Conservation (phyloP, 2,329 filamentous ascomycete genomes). For the Monosporascus sp. region DNA sequence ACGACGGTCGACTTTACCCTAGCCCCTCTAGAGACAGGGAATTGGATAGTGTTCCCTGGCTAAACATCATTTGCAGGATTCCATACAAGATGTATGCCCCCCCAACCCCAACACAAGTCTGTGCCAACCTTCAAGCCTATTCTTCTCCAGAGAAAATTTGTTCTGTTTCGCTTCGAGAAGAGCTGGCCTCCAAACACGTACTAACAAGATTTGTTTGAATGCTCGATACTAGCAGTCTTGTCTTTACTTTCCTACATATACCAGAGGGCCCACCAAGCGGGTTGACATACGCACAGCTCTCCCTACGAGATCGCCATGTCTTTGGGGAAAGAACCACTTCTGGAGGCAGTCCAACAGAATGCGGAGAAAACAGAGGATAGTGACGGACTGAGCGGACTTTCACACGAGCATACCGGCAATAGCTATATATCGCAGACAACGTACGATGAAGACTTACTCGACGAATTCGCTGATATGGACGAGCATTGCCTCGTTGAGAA, state of each 20-base stretch:
- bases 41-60: neutral
- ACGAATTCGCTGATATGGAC: slow-evolving; percentile 21
- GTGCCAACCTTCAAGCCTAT: neutral
- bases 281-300: neutral
- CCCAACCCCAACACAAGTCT: neutral
- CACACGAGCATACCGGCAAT: slow-evolving; percentile 10
- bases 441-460: slow-evolving; percentile 16
- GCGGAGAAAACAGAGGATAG: neutral
- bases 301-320: neutral
- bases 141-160: neutral
- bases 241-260: neutral
- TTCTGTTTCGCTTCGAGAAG: neutral
- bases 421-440: slow-evolving; percentile 15
- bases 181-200: neutral
- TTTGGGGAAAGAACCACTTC: neutral
- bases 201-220: neutral
- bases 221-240: neutral
- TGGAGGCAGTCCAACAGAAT: neutral
- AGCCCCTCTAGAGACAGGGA: neutral
- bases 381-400: neutral
- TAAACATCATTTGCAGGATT: neutral
- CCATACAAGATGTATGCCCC: neutral
- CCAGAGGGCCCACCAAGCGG: neutral
- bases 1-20: neutral
- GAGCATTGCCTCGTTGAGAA: slow-evolving; percentile 22